Base-by-base conservation (phyloP, 192 early-diverging fungal species). In the Allomyces macrogynus region DNA sequence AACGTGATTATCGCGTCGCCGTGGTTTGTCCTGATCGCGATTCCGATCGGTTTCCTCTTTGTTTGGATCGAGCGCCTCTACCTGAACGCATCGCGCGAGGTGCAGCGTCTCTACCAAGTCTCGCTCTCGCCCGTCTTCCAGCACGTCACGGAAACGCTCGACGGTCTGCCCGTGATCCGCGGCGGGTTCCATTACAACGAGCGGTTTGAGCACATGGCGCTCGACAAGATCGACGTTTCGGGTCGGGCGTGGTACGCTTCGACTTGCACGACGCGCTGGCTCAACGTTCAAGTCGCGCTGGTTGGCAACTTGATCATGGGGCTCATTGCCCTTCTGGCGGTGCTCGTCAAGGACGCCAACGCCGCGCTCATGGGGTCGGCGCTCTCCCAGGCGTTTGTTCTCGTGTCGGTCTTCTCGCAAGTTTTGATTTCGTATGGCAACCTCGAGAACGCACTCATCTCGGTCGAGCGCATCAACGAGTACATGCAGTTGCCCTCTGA, bases 391-490 rank as follows among this genome's bases (percentile, higher is more conserved):
- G 78, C 92, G 0, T 75, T 93, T 16, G 85, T 82, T 69, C 92
- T 98, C 72, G 88, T 89, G 2, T 79, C 81, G 57, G 78, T 81
- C 64, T 72, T 92, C 71, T 70, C 88, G 62, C 91, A 90, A 89
- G 67, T 88, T 42, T 80, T 95, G 57, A 81, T 91, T 43, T 80
- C 74, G 67, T 90, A 90, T 70, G 83, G 84, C 64, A 70, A 84
- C 63, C 87, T 90, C 77, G 92, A 97, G 72, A 87, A 91, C 81
- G 81, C 76, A 64, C 75, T 94, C 82, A 90, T 89, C 67, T 78
- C 87, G 1, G 86, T 95, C 27, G 94, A 97, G 74, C 86, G 94
- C 61, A 76, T 95, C 24, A 70, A 81, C 24, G 91, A 95, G 73
- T 97, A 95, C 65, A 62, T 87, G 66, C 65, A 73, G 5, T 74